Evolutionary conservation across 192 early-diverging fungal species (phyloP).

Genomic region (Backusella psychrophila): DNA sequence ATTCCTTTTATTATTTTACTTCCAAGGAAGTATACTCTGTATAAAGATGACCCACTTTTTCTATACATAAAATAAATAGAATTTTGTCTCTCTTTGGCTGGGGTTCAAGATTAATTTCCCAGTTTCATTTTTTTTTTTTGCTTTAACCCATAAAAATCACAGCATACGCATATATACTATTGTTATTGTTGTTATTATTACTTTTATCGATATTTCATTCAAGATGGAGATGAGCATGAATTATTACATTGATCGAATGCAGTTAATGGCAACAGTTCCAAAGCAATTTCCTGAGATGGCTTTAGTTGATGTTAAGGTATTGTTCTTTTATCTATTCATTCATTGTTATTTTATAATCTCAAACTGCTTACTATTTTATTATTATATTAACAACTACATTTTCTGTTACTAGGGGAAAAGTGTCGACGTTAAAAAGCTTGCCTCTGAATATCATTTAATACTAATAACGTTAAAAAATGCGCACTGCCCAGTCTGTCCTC

Average conservation of each 20-base stretch:
- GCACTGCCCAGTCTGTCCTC: slow-evolving; percentile 29
- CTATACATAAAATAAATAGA: neutral
- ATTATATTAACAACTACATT: neutral
- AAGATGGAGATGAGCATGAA: neutral
- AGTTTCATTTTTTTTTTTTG: slow-evolving; percentile 5
- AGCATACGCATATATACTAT: neutral
- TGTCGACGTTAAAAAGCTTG: slow-evolving; percentile 21
- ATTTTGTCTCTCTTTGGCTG: neutral
- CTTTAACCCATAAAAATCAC: neutral
- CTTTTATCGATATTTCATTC: neutral
- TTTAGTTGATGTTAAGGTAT: slow-evolving; percentile 28
- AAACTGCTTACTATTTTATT: neutral
- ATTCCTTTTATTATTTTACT: neutral
- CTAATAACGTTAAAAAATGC: slow-evolving; percentile 28
- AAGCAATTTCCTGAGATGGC: slow-evolving; percentile 18
- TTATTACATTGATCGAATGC: slow-evolving; percentile 20
- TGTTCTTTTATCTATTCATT: neutral
- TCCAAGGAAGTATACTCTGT: neutral
- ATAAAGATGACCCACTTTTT: neutral
- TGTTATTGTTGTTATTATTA: neutral
- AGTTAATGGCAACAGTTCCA: slow-evolving; percentile 32
- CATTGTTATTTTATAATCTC: neutral
- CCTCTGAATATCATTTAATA: slow-evolving; percentile 27
- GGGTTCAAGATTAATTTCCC: neutral
- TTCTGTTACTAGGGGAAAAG: slow-evolving; percentile 16